A percentile compares a stretch with the other conserved stretches of the same genome.
phyloP scores from a whole-genome alignment of 2,329 filamentous ascomycete genomes.

The Sordariomycetes sp. region DNA sequence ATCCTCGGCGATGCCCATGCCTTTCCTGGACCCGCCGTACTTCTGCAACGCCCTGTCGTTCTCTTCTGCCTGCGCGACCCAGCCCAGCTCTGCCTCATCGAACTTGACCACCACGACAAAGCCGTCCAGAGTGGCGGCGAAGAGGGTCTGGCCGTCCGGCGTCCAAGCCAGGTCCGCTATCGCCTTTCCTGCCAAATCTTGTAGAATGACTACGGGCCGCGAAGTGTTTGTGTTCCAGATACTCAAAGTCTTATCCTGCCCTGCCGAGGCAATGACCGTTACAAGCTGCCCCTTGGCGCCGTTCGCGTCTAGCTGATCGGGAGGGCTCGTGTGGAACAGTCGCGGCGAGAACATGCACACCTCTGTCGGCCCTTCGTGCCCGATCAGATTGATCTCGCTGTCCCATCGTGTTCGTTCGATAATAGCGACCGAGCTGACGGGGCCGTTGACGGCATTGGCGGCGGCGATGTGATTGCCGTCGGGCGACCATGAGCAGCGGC shows the following conservation, averaged over 20 bases:
- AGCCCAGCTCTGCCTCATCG: slow-evolving; percentile 79
- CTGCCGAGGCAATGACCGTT: slow-evolving; percentile 92
- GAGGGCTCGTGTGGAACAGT: slow-evolving; percentile 69
- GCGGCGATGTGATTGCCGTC: slow-evolving; percentile 96
- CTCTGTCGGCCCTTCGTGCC: slow-evolving; percentile 93
- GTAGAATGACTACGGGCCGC: slow-evolving; percentile 78
- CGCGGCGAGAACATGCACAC: slow-evolving; percentile 95
- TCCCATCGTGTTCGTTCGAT: slow-evolving; percentile 90
- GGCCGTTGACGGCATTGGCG: slow-evolving; percentile 93
- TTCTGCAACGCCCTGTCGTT: slow-evolving; percentile 91
- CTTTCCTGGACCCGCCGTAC: slow-evolving; percentile 80
- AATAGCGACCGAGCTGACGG: slow-evolving; percentile 93
- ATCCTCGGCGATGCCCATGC: slow-evolving; percentile 85
- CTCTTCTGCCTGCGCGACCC: slow-evolving; percentile 75
- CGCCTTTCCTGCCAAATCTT: slow-evolving; percentile 82
- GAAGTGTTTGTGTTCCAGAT: slow-evolving; percentile 98
- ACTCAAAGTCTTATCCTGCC: slow-evolving; percentile 91
- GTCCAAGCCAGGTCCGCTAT: slow-evolving; percentile 94
- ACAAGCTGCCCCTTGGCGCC: slow-evolving; percentile 45
- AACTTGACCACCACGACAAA: slow-evolving; percentile 78
- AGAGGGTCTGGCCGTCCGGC: slow-evolving; percentile 81
- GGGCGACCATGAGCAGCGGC: slow-evolving; percentile 93
- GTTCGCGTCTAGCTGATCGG: slow-evolving; percentile 39
- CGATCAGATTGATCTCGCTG: slow-evolving; percentile 93
- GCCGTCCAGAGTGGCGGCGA: slow-evolving; percentile 80